Evolutionary conservation across 2,329 filamentous ascomycete genomes (phyloP), one percentile per base, ranked within the genome.

Genomic region (Orbilia ellipsospora): DNA sequence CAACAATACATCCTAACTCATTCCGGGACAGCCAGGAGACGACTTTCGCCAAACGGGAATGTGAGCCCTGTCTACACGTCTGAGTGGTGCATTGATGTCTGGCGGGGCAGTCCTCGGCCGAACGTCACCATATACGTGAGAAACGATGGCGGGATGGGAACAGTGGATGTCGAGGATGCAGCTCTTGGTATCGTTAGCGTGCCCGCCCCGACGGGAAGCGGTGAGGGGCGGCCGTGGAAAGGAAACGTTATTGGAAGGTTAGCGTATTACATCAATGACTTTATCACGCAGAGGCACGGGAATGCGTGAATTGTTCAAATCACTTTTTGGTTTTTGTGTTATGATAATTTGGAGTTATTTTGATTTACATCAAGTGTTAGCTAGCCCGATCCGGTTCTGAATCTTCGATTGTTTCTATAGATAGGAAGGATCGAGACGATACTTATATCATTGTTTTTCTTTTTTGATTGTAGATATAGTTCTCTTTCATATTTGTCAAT

Each of bases 51-150:
- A 8, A 78, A 78, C 23, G 78, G 78, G 7, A 73, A 73, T 36
- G 59, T 78, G 81, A 87, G 89, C 15, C 89, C 92, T 0, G 87
- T 91, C n/a, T 93, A 96, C 80, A 94, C 98, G 83, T 98, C 94
- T 93, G 92, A 96, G 82, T 98, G 94, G 94, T 93, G 95, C 85
- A 94, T 94, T 42, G 94, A 92, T 51, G 87, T 97, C 20, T 98
- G 94, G 94, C 89, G 94, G 8, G 92, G 93, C 8, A 91, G 92
- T 64, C 86, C 94, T 0, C 92, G 91, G 0, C 89, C 94, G 0
- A 94, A 98, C 82, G 83, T 94, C 54, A 91, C 91, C 0, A 85
- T 95, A 28, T 92, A 91, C 80, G 86, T 91, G 16, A 86, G 85
- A 48, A 77, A 79, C 2, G 80, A 78, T 26, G 69, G 69, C 16